phyloP scores from a whole-genome alignment of 140 eudicot genomes.

The Anethum foeniculum region DNA sequence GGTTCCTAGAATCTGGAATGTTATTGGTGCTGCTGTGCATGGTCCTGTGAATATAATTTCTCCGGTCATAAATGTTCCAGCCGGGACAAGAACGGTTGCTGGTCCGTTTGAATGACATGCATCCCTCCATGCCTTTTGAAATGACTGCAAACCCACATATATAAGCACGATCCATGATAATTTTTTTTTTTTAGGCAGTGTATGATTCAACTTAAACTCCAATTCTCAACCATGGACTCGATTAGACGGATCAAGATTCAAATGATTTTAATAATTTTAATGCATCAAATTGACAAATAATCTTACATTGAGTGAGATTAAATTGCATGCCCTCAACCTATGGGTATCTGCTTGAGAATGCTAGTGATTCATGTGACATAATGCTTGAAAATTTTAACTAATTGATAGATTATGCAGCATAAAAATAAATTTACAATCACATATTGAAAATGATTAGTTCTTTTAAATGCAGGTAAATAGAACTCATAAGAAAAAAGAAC shows the following conservation, averaged over 20 bases:
- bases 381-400: neutral
- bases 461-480: neutral
- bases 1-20: neutral
- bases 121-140: constrained; percentile 2
- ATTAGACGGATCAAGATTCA: neutral
- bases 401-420: neutral
- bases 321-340: too few relatives aligned
- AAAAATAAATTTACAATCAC: neutral
- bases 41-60: constrained; percentile 1
- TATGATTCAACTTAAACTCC: neutral
- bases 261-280: too few relatives aligned
- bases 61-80: constrained; percentile 1
- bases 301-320: neutral
- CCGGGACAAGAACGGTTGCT: neutral
- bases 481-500: neutral
- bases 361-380: neutral
- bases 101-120: constrained; percentile 6
- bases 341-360: too few relatives aligned
- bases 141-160: constrained; percentile 2
- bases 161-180: neutral
- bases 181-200: neutral
- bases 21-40: constrained; percentile 5
- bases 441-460: neutral
- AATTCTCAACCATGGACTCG: neutral
- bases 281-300: neutral